Evolutionary conservation across 495 filamentous ascomycete species (phyloP).

Genomic region (Podospora tetraspora): DNA sequence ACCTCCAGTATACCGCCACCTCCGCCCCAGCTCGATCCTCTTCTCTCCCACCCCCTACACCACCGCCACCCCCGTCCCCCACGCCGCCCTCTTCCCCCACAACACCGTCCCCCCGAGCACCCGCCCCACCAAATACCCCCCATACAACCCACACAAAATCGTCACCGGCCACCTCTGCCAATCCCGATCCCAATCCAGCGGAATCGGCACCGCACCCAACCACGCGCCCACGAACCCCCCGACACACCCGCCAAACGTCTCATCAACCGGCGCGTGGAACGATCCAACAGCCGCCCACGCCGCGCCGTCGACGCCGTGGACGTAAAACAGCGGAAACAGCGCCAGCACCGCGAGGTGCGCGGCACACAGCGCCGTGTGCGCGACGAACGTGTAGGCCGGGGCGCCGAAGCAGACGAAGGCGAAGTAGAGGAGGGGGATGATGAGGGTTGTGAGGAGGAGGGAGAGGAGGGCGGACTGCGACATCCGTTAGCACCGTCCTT

Average conservation of each 20-base stretch:
- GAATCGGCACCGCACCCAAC: constrained; percentile 86
- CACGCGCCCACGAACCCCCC: constrained; percentile 63
- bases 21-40: too few relatives aligned
- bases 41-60: too few relatives aligned
- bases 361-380: constrained; percentile 72
- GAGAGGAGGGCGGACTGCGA: constrained; percentile 57
- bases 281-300: constrained; percentile 69
- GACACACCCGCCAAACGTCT: constrained; percentile 60
- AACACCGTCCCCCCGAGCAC: constrained; percentile 35
- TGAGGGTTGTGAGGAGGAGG: constrained; percentile 51
- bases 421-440: constrained; percentile 56
- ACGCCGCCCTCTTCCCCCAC: constrained; percentile 37
- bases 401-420: constrained; percentile 84
- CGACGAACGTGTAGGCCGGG: constrained; percentile 74
- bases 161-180: constrained; percentile 99
- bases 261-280: constrained; percentile 55
- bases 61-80: neutral
- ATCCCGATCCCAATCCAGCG: constrained; percentile 88
- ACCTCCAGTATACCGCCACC: neutral
- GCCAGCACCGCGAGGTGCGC: constrained; percentile 75
- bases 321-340: constrained; percentile 71
- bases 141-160: constrained; percentile 49
- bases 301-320: constrained; percentile 66
- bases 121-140: constrained; percentile 35
- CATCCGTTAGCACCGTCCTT: neutral